Evolutionary conservation across 805 yeast species (phyloP).

Genomic region (Schwanniomyces vanrijiae): DNA sequence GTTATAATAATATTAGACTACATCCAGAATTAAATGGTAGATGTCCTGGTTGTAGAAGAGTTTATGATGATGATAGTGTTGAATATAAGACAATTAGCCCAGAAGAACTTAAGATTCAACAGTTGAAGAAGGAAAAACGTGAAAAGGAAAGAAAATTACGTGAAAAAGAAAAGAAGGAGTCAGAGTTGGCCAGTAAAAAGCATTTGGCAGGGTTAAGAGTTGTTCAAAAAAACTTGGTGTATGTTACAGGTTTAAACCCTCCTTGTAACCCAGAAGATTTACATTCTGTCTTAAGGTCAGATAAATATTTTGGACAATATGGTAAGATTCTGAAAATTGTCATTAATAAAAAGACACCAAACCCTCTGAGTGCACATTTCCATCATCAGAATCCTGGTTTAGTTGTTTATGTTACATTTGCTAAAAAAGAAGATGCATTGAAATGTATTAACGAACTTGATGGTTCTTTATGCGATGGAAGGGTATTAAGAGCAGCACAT

Average conservation of each 20-base stretch:
- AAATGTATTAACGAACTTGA: conserved; percentile 89
- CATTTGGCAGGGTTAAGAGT: conserved; percentile 97
- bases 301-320: conserved; percentile 96
- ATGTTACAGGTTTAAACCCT: conserved; percentile 93
- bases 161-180: conserved; percentile 90
- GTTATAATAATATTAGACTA: conserved; percentile 93
- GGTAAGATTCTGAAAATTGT: conserved; percentile 94
- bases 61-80: conserved; percentile 89
- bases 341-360: conserved; percentile 73
- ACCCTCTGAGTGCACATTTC: conserved; percentile 29
- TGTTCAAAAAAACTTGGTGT: conserved; percentile 95
- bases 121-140: conserved; percentile 73
- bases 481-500: conserved; percentile 88
- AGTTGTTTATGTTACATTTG: conserved; percentile 94
- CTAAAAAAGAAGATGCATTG: conserved; percentile 92
- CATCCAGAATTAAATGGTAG: conserved; percentile 94
- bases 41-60: conserved; percentile 96
- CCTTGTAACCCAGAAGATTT: conserved; percentile 80
- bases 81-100: conserved; percentile 81
- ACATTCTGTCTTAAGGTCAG: conserved; percentile 78
- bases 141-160: conserved; percentile 81
- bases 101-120: conserved; percentile 85
- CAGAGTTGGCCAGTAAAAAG: conserved; percentile 78
- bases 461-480: conserved; percentile 91
- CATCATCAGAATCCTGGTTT: conserved; percentile 68